These are phyloP conservation scores for Ceratopteris richardii DNA, from an alignment of 75 land plant species.

Conservation along the genomic window DNA sequence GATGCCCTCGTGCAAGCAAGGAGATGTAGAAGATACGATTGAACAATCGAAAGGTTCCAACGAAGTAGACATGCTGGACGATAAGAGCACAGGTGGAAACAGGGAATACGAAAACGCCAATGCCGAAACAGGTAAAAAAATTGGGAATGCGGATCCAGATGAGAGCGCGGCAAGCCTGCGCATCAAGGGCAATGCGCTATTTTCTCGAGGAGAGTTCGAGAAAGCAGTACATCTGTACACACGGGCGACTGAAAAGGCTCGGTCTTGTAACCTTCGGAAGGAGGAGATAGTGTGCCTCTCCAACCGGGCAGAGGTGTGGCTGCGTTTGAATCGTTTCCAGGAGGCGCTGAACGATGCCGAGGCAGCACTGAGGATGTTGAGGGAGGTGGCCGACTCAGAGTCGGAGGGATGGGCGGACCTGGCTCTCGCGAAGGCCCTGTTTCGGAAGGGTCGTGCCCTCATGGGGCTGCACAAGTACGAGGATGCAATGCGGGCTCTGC, in stretches of 20 bases:
- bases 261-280: background rate
- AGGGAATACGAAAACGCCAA: no score
- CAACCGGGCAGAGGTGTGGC: constrained; percentile 10
- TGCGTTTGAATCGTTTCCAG: constrained; percentile 7
- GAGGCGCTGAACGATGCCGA: constrained; percentile 17
- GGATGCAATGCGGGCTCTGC: constrained; percentile 11
- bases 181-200: constrained; percentile 14
- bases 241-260: constrained; percentile 9
- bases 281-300: constrained; percentile 7
- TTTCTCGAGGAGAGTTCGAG: constrained; percentile 13
- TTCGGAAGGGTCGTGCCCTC: background rate
- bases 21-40: no score
- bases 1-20: no score
- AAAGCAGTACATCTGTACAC: constrained; percentile 16
- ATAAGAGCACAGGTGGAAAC: no score
- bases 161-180: constrained; percentile 8
- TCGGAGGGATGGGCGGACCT: constrained; percentile 5
- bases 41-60: no score
- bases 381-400: background rate
- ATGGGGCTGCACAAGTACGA: constrained; percentile 10
- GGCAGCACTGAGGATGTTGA: constrained; percentile 5
- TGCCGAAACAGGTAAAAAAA: no score
- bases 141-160: background rate
- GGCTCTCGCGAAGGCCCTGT: background rate
- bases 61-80: no score